Conservation (phyloP, 208 protist genomes). For the Phytomonas sp. region DNA sequence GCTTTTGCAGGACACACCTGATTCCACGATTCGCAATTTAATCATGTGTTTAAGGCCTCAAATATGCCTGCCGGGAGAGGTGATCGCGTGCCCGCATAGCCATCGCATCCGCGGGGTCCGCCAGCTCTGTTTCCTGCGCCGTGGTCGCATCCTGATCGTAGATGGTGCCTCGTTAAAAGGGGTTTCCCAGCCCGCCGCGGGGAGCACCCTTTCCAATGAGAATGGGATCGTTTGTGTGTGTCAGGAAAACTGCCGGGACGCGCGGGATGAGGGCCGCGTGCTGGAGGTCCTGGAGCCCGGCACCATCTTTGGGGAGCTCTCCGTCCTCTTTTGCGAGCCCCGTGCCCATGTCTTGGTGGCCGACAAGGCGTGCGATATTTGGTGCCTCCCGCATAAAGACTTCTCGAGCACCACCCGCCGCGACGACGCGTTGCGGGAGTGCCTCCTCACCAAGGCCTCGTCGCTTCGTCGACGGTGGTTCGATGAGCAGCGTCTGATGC, state of each 20-base stretch:
- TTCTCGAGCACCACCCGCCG: slow-evolving; percentile 54
- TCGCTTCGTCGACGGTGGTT: slow-evolving; percentile 78
- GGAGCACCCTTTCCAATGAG: not conserved
- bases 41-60: slow-evolving; percentile 57
- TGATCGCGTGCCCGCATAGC: slow-evolving; percentile 67
- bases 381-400: slow-evolving; percentile 58
- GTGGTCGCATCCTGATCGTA: slow-evolving; percentile 51
- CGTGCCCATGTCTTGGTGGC: slow-evolving; percentile 55
- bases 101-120: slow-evolving; percentile 15
- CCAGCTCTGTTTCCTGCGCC: slow-evolving; percentile 75
- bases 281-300: slow-evolving; percentile 37
- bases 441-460: slow-evolving; percentile 65
- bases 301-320: slow-evolving; percentile 78
- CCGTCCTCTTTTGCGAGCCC: slow-evolving; percentile 77
- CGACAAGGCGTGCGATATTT: slow-evolving; percentile 68
- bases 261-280: slow-evolving; percentile 2
- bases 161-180: slow-evolving; percentile 15
- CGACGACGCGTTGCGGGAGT: slow-evolving; percentile 53
- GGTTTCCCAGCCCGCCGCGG: not conserved
- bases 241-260: not conserved
- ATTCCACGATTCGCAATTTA: slow-evolving; percentile 56
- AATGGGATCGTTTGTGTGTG: slow-evolving; percentile 12
- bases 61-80: slow-evolving; percentile 67
- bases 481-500: slow-evolving; percentile 70
- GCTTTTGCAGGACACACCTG: slow-evolving; percentile 78